A percentile compares a stretch with the other conserved stretches of the same genome.
Evolutionary conservation across 208 protist species (phyloP).

Genomic region (Crithidia sp.): DNA sequence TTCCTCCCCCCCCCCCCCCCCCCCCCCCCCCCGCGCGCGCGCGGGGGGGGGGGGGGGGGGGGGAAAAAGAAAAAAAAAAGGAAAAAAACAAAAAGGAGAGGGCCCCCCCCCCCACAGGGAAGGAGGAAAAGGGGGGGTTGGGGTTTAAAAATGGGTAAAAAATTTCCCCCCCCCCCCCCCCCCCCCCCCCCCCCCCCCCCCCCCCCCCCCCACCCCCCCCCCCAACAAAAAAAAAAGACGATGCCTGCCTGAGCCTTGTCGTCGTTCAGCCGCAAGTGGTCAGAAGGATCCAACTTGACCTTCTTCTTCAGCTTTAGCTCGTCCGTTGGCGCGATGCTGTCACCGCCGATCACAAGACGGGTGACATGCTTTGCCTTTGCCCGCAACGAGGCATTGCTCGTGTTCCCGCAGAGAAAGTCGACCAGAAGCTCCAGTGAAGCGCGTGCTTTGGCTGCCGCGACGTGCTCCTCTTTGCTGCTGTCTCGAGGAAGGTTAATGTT

Average conservation of each 20-base stretch:
- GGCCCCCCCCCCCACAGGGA: too few relatives aligned
- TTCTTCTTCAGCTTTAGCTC: conserved; percentile 87
- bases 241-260: conserved; percentile 47
- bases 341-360: conserved; percentile 83
- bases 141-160: too few relatives aligned
- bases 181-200: too few relatives aligned
- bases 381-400: conserved; percentile 51
- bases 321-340: conserved; percentile 88
- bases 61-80: too few relatives aligned
- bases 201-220: too few relatives aligned
- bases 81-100: too few relatives aligned
- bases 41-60: too few relatives aligned
- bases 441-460: conserved; percentile 29
- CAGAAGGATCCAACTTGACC: conserved; percentile 84
- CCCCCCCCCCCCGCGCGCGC: too few relatives aligned
- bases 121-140: too few relatives aligned
- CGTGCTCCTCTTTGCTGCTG: conserved; percentile 26
- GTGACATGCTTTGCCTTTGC: conserved; percentile 58
- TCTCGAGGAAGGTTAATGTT: conserved; percentile 34
- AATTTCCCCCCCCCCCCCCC: too few relatives aligned
- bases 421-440: conserved; percentile 75
- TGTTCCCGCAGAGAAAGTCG: conserved; percentile 79
- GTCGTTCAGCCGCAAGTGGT: conserved; percentile 75
- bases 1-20: too few relatives aligned
- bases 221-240: too few relatives aligned